Conservation (phyloP, 2,329 filamentous ascomycete genomes). For the Beauveria scarabaeidicola region DNA sequence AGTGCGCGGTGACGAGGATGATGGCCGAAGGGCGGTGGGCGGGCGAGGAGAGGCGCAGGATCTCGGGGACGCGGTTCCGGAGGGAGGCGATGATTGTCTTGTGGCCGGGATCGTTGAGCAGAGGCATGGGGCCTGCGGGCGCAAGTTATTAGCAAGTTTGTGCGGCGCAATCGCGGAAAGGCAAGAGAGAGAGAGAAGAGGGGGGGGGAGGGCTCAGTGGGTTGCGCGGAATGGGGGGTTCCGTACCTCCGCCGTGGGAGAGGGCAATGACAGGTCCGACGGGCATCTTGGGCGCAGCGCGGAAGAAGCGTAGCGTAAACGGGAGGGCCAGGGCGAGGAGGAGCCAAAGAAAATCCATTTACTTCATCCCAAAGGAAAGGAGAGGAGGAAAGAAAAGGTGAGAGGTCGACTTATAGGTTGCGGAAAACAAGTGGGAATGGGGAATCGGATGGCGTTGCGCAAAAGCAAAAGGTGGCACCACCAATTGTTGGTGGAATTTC, state of each 20-base stretch:
- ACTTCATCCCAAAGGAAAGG: not conserved
- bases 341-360: constrained; percentile 8
- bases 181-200: not conserved
- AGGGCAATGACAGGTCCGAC: constrained; percentile 38
- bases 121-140: constrained; percentile 43
- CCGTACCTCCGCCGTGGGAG: constrained; percentile 40
- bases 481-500: too few relatives aligned
- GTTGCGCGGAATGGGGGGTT: not conserved
- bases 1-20: constrained; percentile 50
- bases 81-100: constrained; percentile 42
- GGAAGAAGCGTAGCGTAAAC: not conserved
- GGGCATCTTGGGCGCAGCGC: constrained; percentile 25
- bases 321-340: not conserved
- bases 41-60: constrained; percentile 45
- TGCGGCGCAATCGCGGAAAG: not conserved
- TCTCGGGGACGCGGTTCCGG: constrained; percentile 42
- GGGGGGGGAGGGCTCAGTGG: not conserved
- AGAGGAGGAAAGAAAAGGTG: not conserved
- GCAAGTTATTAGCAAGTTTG: not conserved
- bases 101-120: constrained; percentile 47
- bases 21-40: constrained; percentile 40
- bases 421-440: not conserved
- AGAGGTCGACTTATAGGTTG: not conserved
- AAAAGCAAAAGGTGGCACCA: too few relatives aligned
- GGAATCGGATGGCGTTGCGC: not conserved